phyloP scores from a whole-genome alignment of 192 early-diverging fungal genomes.

The Coemansia sp. region DNA sequence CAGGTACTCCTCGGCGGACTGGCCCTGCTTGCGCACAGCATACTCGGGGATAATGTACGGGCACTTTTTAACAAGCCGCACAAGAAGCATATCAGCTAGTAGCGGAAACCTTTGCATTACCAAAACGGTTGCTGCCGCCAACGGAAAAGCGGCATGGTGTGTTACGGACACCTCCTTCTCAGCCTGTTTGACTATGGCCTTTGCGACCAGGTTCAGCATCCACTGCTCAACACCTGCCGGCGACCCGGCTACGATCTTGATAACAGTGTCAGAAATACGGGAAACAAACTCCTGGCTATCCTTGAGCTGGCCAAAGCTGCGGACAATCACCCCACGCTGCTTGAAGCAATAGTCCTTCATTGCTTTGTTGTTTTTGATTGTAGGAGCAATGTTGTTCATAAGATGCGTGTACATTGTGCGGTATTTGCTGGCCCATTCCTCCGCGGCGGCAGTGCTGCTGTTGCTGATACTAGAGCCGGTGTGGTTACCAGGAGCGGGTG shows the following conservation, averaged over 20 bases:
- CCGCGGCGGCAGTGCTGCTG: slow-evolving; percentile 3
- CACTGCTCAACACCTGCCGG: slow-evolving; percentile 21
- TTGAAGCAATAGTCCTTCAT: slow-evolving; percentile 33
- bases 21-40: slow-evolving; percentile 10
- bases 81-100: slow-evolving; percentile 37
- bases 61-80: slow-evolving; percentile 53
- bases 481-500: neutral
- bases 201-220: slow-evolving; percentile 51
- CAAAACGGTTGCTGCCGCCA: slow-evolving; percentile 32
- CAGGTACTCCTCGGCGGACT: slow-evolving; percentile 28
- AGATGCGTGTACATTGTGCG: slow-evolving; percentile 29
- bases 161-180: slow-evolving; percentile 42
- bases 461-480: neutral
- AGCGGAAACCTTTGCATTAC: slow-evolving; percentile 30
- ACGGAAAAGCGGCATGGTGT: slow-evolving; percentile 36
- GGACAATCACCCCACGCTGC: slow-evolving; percentile 39
- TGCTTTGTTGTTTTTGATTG: slow-evolving; percentile 15
- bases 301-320: slow-evolving; percentile 50
- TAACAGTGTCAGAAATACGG: slow-evolving; percentile 24
- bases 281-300: slow-evolving; percentile 42
- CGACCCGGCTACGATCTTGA: slow-evolving; percentile 10
- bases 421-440: slow-evolving; percentile 41
- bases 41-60: slow-evolving; percentile 46
- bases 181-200: slow-evolving; percentile 48
- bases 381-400: slow-evolving; percentile 22